phyloP scores from a whole-genome alignment of 345 rosid genomes.

The Gossypium arboreum region DNA sequence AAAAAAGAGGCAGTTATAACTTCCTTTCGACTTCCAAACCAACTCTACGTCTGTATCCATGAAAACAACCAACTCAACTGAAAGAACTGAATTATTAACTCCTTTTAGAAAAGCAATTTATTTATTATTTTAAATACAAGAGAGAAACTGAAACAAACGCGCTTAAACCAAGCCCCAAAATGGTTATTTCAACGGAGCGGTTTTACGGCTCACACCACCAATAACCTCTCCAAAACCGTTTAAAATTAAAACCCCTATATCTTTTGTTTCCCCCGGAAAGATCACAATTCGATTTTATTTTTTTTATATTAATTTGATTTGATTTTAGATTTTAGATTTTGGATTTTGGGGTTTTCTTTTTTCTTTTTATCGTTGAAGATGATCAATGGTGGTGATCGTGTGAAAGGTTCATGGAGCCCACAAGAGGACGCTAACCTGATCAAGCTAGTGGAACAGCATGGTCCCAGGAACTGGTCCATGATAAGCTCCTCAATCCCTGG shows the following conservation, averaged over 20 bases:
- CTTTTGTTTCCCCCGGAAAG: too few species aligned
- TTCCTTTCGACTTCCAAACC: background rate
- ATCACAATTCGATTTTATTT: background rate
- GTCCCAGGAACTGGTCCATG: slow-evolving; percentile 68
- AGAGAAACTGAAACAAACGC: slow-evolving; percentile 17
- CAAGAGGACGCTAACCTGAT: slow-evolving; percentile 50
- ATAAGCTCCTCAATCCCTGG: slow-evolving; percentile 57
- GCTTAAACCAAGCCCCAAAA: slow-evolving; percentile 14
- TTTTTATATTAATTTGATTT: too few species aligned
- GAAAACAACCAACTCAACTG: background rate
- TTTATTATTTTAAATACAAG: background rate
- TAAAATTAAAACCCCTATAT: slow-evolving; percentile 13
- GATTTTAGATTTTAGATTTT: too few species aligned
- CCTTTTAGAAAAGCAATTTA: background rate
- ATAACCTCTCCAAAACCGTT: slow-evolving; percentile 25
- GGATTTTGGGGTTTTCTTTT: background rate
- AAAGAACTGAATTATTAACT: background rate
- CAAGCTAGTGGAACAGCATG: slow-evolving; percentile 49
- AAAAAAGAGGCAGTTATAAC: background rate
- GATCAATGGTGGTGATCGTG: slow-evolving; percentile 24
- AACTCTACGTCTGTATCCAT: background rate
- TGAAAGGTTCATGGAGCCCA: slow-evolving; percentile 65
- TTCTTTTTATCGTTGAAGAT: background rate
- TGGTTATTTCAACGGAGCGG: slow-evolving; percentile 37
- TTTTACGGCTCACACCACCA: slow-evolving; percentile 51